Evolutionary conservation across 495 filamentous ascomycete species (phyloP).

Genomic region (Neurospora sp.): DNA sequence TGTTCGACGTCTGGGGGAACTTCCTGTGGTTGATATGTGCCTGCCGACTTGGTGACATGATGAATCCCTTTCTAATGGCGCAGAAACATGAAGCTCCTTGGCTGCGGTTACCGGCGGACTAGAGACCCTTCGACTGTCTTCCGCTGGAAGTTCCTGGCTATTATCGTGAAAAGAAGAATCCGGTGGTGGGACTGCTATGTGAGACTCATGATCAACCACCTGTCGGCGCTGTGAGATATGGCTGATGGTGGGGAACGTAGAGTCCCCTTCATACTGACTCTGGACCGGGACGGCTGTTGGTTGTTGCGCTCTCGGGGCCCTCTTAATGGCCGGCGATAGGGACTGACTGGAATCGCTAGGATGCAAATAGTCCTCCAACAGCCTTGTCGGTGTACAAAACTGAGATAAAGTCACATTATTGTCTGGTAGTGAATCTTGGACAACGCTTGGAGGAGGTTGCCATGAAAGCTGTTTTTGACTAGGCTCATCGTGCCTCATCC

Average conservation of each 20-base stretch:
- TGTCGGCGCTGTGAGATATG: neutral
- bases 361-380: slow-evolving; percentile 32
- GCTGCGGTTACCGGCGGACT: neutral
- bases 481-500: neutral
- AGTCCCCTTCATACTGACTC: neutral
- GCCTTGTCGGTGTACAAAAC: slow-evolving; percentile 30
- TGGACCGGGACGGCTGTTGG: neutral
- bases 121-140: neutral
- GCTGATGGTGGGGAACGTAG: neutral
- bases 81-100: neutral
- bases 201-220: neutral
- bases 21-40: neutral
- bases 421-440: slow-evolving; percentile 31
- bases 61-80: neutral
- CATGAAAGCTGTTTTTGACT: slow-evolving; percentile 18
- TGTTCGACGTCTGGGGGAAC: neutral
- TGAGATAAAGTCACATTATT: slow-evolving; percentile 15
- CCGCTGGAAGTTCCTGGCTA: neutral
- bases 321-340: neutral
- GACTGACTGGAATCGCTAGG: slow-evolving; percentile 18
- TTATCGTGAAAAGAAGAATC: neutral
- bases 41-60: neutral
- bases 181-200: neutral
- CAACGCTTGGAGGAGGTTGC: slow-evolving; percentile 26
- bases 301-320: neutral